Evolutionary conservation across 1,284 basidiomycete species (phyloP), one percentile per base, ranked within the genome.

Genomic region (Cryptococcus maquisensis): DNA sequence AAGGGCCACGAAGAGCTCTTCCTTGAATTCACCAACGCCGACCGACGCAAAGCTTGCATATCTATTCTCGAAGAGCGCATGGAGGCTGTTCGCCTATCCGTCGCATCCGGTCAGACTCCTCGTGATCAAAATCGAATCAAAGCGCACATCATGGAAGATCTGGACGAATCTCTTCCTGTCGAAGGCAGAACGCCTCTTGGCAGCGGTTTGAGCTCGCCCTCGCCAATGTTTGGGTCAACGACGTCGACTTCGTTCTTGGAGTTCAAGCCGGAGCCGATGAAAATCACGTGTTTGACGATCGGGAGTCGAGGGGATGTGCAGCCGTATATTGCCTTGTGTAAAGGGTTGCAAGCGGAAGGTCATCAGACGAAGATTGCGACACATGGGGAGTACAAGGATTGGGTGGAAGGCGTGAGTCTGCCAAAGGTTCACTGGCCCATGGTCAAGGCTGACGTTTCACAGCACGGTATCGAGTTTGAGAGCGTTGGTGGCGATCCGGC

Each of bases 1-100:
- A 89, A 89, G 66, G 95, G 95, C 0, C 89, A 97, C 70, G 95
- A 98, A 77, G 95, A 98, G 70, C 80, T 98, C 2, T 98, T 98
- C 78, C 87, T 98, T 63, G 95, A 98, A 75, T 95, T 98, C 69
- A 79, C 82, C 41, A 86, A 86, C 10, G 81, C 85, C 54, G 84
- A 88, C 50, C 85, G 88, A 49, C 83, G 93, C 35, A 81, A 86
- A 56, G 83, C 86, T 3, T 91, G 94, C 67, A 81, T 87, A 16
- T 73, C 73, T 3, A 78, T 92, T 16, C 79, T 98, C 44, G 85
- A 93, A 59, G 80, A 82, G 35, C 88, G 93, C 70, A 83, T 92
- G 69, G 91, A 94, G 52, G 82, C 83, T 42, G 78, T 84, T n/a
- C 78, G 78, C 53, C 78, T 84, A 1, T 38, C 51, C 37, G 28